These are phyloP conservation scores for Magnolia kwangsiensis DNA, from an alignment of 164 flowering plant genomes.

Conservation along the genomic window DNA sequence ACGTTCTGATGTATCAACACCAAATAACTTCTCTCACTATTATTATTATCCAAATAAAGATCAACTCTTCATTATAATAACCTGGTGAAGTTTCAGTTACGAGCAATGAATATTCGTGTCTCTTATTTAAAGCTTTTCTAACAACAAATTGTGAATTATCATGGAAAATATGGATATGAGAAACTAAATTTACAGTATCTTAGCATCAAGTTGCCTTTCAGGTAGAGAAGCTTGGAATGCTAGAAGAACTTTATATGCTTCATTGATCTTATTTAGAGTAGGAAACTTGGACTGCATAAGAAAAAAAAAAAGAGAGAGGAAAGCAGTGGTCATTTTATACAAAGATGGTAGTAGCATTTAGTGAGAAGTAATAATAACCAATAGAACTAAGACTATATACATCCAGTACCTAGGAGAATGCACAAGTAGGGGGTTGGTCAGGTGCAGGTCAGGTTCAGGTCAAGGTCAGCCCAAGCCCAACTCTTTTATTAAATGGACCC, in stretches of 20 bases:
- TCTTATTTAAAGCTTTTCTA: not conserved
- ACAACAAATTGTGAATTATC: not conserved
- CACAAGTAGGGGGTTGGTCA: not conserved
- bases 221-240: constrained; percentile 55
- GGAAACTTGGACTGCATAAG: constrained; percentile 57
- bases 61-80: no score
- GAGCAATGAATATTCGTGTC: not conserved
- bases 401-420: not conserved
- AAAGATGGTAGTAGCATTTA: not conserved
- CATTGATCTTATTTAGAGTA: constrained; percentile 38
- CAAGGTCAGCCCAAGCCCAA: not conserved
- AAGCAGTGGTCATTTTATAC: not conserved
- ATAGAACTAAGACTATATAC: not conserved
- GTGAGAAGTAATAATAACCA: not conserved
- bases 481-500: not conserved
- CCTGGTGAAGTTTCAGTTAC: no score
- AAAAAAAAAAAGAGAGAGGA: constrained; percentile 1
- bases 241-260: constrained; percentile 44
- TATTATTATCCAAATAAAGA: no score
- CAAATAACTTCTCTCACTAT: no score
- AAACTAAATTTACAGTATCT: constrained; percentile 12
- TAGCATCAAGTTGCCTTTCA: constrained; percentile 61
- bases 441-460: no score
- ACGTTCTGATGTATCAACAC: no score
- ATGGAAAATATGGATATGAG: not conserved